A percentile compares a stretch with the other conserved stretches of the same genome.
phyloP scores from a whole-genome alignment of 1,139 yeast genomes.

The Pichia sp. region DNA sequence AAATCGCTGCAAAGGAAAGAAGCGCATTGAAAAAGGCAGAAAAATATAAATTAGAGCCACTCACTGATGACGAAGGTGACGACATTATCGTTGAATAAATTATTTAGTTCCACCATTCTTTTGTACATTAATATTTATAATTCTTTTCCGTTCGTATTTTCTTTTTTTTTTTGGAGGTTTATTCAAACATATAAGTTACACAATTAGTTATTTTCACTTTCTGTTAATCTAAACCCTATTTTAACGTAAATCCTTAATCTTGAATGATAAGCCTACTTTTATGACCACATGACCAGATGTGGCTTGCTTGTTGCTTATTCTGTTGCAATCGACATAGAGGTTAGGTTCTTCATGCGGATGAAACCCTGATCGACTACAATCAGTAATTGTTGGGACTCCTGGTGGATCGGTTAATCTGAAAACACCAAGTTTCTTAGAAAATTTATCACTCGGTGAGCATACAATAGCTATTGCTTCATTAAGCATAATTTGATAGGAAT shows the following conservation, averaged over 20 bases:
- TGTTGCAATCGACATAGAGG: conserved; percentile 41
- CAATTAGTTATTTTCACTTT: too few species aligned
- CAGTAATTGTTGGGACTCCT: conserved; percentile 46
- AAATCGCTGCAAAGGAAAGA: conserved; percentile 9
- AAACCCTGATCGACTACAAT: conserved; percentile 42
- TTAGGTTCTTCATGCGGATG: conserved; percentile 51
- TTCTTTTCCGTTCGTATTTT: not conserved
- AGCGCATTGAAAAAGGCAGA: conserved; percentile 9
- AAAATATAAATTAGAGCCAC: conserved; percentile 11
- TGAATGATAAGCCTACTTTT: conserved; percentile 38
- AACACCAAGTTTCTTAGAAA: conserved; percentile 42
- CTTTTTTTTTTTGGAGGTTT: not conserved
- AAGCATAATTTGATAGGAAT: conserved; percentile 59
- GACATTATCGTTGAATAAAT: conserved; percentile 8
- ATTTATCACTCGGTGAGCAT: conserved; percentile 43
- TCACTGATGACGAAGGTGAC: conserved; percentile 11
- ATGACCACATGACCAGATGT: conserved; percentile 46
- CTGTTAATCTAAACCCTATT: too few species aligned
- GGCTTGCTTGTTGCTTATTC: conserved; percentile 18
- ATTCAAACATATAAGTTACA: not conserved
- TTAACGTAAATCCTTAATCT: conserved; percentile 36
- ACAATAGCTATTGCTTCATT: conserved; percentile 61
- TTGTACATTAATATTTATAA: not conserved
- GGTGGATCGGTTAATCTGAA: conserved; percentile 58
- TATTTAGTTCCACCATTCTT: not conserved